Base-by-base conservation (phyloP, 2,329 filamentous ascomycete genomes). In the Cadophora sp. region DNA sequence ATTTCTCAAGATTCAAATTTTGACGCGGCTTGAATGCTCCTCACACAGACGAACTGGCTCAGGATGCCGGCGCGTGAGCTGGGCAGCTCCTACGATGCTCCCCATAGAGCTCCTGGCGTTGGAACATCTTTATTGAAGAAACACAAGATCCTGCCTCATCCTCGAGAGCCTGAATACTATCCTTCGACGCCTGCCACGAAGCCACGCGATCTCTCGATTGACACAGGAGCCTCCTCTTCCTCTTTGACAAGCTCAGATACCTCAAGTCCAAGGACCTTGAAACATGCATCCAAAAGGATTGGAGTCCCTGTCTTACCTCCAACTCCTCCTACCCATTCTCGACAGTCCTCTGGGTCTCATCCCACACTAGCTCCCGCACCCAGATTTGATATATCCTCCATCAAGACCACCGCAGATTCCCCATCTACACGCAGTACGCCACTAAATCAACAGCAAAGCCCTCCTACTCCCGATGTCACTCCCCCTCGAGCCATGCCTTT, bases 391-490 rank as follows among this genome's bases (percentile, higher is more conserved):
- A 50, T 67, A 14, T 26, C 67, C 37, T 61, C 69, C 16, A 68
- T 71, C 14, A 68, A 67, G 56, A 71, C 67, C 62, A 58, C 68
- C 48, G 46, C 68, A 19, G 68, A 72, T 11, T 43, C 67, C 56
- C 51, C 69, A 53, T 75, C 74, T 65, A 74, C 82, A 11, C 85
- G 85, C n/a, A 81, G 82, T 65, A 92, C 90, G 5, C 89, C 90
- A 61, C 85, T 88, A 31, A 87, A 88, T 71, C 87, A 90, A 24
- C 48, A 34, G 71, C 85, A 85, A 75, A 92, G 88, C 73, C 90
- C 90, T 19, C 91, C 90, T 37, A 94, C 91, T 3, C 92, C 91
- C 40, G 91, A 93, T 79, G 86, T 91, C 56, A 94, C 91, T 19
- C 92, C 91, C 63, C 91, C 91, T 43, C 85, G 88, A 59, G 79